phyloP scores from a whole-genome alignment of 495 filamentous ascomycete genomes.

The Penicillium arizonense region DNA sequence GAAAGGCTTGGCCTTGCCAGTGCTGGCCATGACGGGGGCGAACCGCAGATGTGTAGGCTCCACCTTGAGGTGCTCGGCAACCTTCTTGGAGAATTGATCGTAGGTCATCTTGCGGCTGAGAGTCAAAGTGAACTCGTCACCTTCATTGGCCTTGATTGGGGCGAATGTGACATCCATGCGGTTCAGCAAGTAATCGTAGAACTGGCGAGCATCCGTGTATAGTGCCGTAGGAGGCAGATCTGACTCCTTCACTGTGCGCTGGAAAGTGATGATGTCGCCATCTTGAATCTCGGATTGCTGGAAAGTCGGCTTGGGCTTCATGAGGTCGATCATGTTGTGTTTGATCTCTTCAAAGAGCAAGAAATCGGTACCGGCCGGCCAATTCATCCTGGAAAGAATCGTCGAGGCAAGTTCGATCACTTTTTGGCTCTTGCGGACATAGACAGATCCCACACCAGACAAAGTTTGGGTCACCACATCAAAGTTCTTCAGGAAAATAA shows the following conservation, averaged over 20 bases:
- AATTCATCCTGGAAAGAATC: constrained; percentile 83
- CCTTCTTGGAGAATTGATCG: constrained; percentile 82
- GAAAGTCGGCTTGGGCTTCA: constrained; percentile 87
- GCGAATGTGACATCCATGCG: constrained; percentile 64
- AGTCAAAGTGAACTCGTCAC: constrained; percentile 65
- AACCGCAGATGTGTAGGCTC: constrained; percentile 88
- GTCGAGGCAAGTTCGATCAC: constrained; percentile 78
- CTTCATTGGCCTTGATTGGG: constrained; percentile 34
- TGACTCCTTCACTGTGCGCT: constrained; percentile 61
- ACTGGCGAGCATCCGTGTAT: constrained; percentile 70
- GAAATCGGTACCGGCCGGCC: constrained; percentile 64
- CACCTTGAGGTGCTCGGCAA: constrained; percentile 74
- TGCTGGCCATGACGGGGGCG: constrained; percentile 73
- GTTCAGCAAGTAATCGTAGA: constrained; percentile 90
- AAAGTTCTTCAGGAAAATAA: constrained; percentile 92
- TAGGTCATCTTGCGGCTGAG: constrained; percentile 88
- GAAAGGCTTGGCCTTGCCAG: constrained; percentile 67
- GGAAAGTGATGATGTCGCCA: constrained; percentile 96
- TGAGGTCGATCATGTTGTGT: constrained; percentile 90
- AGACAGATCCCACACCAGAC: constrained; percentile 73
- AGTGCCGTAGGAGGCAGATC: constrained; percentile 49
- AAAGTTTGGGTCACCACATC: constrained; percentile 74
- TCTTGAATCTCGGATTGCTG: constrained; percentile 92
- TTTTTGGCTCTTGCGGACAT: constrained; percentile 82
- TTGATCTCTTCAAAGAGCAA: constrained; percentile 96